Evolutionary conservation across 371 early-diverging fungal species (phyloP).

Genomic region (Zychaea mexicana): DNA sequence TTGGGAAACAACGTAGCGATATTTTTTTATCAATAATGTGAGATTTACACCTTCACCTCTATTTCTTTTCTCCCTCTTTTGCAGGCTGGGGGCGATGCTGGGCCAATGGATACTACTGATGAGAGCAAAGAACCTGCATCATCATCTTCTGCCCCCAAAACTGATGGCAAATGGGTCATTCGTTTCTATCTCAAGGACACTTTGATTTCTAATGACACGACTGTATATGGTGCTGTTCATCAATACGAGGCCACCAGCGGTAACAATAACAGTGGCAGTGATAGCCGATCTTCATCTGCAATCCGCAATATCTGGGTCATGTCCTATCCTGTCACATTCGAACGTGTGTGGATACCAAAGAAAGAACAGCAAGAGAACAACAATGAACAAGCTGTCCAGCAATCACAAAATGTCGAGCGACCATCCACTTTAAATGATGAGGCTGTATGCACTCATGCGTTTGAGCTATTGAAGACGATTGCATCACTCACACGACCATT

Average conservation of each 20-base stretch:
- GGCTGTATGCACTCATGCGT: conserved; percentile 40
- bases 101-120: not conserved
- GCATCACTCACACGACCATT: conserved; percentile 14
- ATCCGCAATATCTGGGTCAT: conserved; percentile 50
- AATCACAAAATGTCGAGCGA: conserved; percentile 17
- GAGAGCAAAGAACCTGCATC: conserved; percentile 15
- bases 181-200: conserved; percentile 53
- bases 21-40: not conserved
- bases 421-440: conserved; percentile 26
- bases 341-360: conserved; percentile 33
- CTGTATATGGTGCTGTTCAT: conserved; percentile 66
- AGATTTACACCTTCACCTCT: not conserved
- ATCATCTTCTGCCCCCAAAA: not conserved
- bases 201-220: conserved; percentile 55
- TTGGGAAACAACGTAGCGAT: not conserved
- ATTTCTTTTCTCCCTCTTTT: not conserved
- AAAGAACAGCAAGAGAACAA: conserved; percentile 18
- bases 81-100: conserved; percentile 5
- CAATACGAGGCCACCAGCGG: conserved; percentile 41
- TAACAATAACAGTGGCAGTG: not conserved
- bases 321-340: conserved; percentile 58
- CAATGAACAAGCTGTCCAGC: conserved; percentile 10
- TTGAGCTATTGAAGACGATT: conserved; percentile 56
- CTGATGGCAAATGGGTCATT: conserved; percentile 50
- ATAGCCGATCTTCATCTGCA: conserved; percentile 8